Conservation (phyloP, 768 basidiomycete species). For the Sporobolomyces phaffii region DNA sequence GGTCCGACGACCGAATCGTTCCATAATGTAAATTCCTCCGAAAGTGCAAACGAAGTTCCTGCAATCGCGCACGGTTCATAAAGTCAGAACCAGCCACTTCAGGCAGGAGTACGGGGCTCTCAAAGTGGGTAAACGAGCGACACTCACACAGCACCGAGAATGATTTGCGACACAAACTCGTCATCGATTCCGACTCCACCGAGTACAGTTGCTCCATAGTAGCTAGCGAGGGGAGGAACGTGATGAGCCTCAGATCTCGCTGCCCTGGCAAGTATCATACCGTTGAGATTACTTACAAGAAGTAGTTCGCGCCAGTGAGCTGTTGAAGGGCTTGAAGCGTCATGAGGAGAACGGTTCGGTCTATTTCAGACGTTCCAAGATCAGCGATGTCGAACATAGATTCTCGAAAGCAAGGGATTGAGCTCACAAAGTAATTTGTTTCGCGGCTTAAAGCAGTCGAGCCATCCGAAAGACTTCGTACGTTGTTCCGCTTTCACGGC, state of each 20-base stretch:
- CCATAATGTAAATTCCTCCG: constrained; percentile 66
- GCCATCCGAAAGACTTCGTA: constrained; percentile 54
- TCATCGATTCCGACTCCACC: constrained; percentile 61
- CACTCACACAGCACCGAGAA: constrained; percentile 68
- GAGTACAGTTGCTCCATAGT: constrained; percentile 59
- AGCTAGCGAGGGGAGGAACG: constrained; percentile 47
- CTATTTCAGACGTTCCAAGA: no score
- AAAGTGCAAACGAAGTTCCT: constrained; percentile 33
- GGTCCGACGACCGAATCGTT: constrained; percentile 57
- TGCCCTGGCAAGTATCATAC: no score
- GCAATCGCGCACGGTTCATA: no score
- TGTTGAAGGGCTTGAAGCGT: constrained; percentile 65
- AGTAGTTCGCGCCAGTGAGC: constrained; percentile 50
- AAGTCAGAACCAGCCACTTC: no score
- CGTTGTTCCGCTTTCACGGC: constrained; percentile 54
- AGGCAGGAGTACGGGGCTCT: no score
- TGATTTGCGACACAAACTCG: constrained; percentile 66
- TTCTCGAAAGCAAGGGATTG: background rate
- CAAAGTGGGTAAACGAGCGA: constrained; percentile 49
- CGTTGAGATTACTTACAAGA: constrained; percentile 3
- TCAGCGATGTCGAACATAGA: no score
- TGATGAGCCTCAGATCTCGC: no score
- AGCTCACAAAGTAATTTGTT: constrained; percentile 57
- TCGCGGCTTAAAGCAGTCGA: constrained; percentile 59
- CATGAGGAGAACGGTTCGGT: constrained; percentile 51